Percentiles rank a stretch among this genome's conserved stretches.
Conservation (phyloP, 208 protist genomes). For the Acanthamoeba triangularis region DNA sequence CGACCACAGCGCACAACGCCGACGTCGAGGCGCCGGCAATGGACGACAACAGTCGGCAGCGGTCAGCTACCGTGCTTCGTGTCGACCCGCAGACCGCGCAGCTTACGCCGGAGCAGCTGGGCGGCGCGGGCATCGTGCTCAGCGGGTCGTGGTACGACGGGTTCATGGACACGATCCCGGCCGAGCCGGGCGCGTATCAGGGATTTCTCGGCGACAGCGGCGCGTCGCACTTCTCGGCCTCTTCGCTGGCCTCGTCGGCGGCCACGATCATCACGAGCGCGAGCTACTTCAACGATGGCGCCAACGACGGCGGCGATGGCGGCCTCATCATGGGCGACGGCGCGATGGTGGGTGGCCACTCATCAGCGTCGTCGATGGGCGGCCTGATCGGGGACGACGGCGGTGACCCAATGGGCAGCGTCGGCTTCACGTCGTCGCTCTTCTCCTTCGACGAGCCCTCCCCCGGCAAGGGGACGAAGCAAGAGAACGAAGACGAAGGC, state of each 20-base stretch:
- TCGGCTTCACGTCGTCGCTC: conserved; percentile 51
- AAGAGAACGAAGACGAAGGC: neutral
- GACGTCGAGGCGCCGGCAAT: neutral
- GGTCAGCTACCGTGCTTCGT: neutral
- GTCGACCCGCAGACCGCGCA: neutral
- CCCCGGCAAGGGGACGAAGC: neutral
- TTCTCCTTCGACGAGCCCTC: conserved; percentile 31
- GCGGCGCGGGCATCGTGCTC: neutral
- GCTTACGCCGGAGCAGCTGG: neutral
- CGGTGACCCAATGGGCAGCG: neutral
- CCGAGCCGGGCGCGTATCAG: neutral
- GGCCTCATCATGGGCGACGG: neutral
- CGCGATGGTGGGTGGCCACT: neutral
- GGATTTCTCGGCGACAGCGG: neutral
- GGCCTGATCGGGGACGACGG: neutral
- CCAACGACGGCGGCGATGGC: neutral
- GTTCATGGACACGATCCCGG: conserved; percentile 23
- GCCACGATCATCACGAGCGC: neutral
- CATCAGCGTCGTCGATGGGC: neutral
- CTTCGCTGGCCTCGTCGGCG: neutral
- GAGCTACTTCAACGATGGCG: neutral
- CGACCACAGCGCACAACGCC: too few relatives aligned
- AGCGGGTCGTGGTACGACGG: conserved; percentile 45
- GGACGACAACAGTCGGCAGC: neutral
- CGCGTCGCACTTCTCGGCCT: neutral